phyloP scores from a whole-genome alignment of 768 basidiomycete genomes.

The Naganishia kalamii region DNA sequence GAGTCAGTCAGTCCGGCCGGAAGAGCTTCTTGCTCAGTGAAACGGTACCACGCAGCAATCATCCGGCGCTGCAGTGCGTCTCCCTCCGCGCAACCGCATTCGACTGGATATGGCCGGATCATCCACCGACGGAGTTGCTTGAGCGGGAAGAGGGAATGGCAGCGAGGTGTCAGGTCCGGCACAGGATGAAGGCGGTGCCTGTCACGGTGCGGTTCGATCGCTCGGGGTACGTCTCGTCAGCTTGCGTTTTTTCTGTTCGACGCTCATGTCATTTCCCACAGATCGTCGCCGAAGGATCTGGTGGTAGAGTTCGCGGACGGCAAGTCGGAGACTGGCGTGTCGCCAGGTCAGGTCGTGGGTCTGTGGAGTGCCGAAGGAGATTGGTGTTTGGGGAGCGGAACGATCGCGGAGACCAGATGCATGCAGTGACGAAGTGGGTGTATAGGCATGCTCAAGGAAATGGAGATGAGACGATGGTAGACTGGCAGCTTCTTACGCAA shows the following conservation, averaged over 20 bases:
- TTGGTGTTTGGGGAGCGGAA: slow-evolving; percentile 79
- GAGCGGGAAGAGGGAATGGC: slow-evolving; percentile 51
- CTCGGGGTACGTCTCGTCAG: slow-evolving; percentile 4
- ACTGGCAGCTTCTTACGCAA: too few species aligned
- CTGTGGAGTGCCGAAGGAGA: slow-evolving; percentile 57
- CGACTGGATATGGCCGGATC: slow-evolving; percentile 69
- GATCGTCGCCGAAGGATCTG: slow-evolving; percentile 37
- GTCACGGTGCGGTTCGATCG: slow-evolving; percentile 51
- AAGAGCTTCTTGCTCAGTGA: too few species aligned
- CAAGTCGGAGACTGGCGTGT: slow-evolving; percentile 60
- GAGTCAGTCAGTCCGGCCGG: slow-evolving; percentile 31
- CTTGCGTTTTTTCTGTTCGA: neutral
- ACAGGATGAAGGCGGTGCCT: slow-evolving; percentile 57
- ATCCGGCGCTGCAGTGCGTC: slow-evolving; percentile 54
- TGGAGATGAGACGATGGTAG: too few species aligned
- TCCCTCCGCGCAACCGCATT: slow-evolving; percentile 50
- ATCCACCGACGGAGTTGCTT: slow-evolving; percentile 47
- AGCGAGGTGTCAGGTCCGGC: slow-evolving; percentile 59
- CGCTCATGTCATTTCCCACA: neutral
- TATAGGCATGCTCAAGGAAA: too few species aligned
- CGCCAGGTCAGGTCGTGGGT: slow-evolving; percentile 72
- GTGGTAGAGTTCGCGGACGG: slow-evolving; percentile 32
- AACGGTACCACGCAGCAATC: slow-evolving; percentile 51
- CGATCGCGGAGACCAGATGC: slow-evolving; percentile 50
- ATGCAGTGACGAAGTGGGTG: too few species aligned